Percentiles rank a stretch among this genome's conserved stretches.
phyloP scores from a whole-genome alignment of 164 flowering plant genomes.

The Aristolochia californica region DNA sequence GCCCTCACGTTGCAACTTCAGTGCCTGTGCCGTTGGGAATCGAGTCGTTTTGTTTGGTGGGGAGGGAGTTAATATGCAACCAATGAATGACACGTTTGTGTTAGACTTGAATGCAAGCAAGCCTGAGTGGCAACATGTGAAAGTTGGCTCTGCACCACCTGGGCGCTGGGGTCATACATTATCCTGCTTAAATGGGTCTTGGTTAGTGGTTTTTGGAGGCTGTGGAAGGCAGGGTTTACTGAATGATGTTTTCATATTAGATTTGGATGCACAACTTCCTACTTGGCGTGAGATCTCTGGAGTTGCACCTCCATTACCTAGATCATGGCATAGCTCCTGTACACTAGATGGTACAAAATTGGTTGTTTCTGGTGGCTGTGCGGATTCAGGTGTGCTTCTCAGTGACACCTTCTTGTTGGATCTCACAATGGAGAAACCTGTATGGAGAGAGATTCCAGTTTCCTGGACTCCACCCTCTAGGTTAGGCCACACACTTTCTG shows the following conservation, averaged over 20 bases:
- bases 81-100: conserved; percentile 93
- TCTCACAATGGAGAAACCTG: conserved; percentile 76
- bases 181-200: conserved; percentile 74
- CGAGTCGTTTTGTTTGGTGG: conserved; percentile 89
- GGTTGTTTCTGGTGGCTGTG: conserved; percentile 92
- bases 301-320: conserved; percentile 78
- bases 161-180: conserved; percentile 96
- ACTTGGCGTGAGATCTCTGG: conserved; percentile 90
- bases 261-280: conserved; percentile 81
- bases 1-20: conserved; percentile 86
- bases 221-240: conserved; percentile 82
- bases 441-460: conserved; percentile 86
- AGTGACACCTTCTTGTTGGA: conserved; percentile 85
- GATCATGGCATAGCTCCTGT: conserved; percentile 99
- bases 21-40: conserved; percentile 94
- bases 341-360: conserved; percentile 87
- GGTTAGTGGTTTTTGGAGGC: conserved; percentile 85
- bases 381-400: conserved; percentile 90
- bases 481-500: conserved; percentile 78
- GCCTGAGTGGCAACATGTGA: conserved; percentile 80
- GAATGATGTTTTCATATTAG: conserved; percentile 81
- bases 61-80: conserved; percentile 94
- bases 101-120: conserved; percentile 64
- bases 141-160: conserved; percentile 88
- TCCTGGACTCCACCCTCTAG: conserved; percentile 90